These are phyloP conservation scores for Calocybe gangraenosa DNA, from an alignment of 768 basidiomycete species.

Conservation along the genomic window DNA sequence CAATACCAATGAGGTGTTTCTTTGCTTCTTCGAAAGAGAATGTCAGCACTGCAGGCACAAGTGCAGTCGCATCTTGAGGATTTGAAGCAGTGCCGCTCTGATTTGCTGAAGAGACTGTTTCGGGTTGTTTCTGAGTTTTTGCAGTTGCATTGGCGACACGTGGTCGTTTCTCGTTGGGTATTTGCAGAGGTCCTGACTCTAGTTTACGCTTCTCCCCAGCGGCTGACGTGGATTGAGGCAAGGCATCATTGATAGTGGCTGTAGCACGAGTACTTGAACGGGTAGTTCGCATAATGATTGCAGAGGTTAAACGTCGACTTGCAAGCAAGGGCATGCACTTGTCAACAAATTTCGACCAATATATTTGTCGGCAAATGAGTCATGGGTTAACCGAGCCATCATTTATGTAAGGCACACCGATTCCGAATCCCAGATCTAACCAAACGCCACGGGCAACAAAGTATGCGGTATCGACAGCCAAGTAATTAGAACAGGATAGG, in stretches of 20 bases:
- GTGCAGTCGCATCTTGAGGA: constrained; percentile 18
- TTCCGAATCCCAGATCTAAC: background rate
- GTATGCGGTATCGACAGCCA: too few species aligned
- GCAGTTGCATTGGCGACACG: constrained; percentile 4
- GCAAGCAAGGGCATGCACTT: background rate
- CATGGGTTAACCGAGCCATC: too few species aligned
- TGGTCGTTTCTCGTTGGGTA: constrained; percentile 9
- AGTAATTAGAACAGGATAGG: too few species aligned
- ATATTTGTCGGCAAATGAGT: constrained; percentile 8
- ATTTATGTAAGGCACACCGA: too few species aligned
- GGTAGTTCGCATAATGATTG: constrained; percentile 23
- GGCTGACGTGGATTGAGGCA: constrained; percentile 3
- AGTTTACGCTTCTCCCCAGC: constrained; percentile 16
- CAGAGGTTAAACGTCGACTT: constrained; percentile 6
- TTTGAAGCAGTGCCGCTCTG: constrained; percentile 3
- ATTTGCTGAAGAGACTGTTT: constrained; percentile 7
- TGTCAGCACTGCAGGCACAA: constrained; percentile 66
- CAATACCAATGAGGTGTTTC: constrained; percentile 59
- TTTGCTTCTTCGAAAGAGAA: constrained; percentile 81
- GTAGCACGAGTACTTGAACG: constrained; percentile 26
- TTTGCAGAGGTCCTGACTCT: constrained; percentile 7
- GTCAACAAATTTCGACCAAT: constrained; percentile 4
- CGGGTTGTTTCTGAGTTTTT: background rate
- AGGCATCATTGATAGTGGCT: constrained; percentile 7
- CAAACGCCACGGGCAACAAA: background rate